These are phyloP conservation scores for Trametes versicolor DNA, from an alignment of 1,284 basidiomycete genomes.

Conservation along the genomic window DNA sequence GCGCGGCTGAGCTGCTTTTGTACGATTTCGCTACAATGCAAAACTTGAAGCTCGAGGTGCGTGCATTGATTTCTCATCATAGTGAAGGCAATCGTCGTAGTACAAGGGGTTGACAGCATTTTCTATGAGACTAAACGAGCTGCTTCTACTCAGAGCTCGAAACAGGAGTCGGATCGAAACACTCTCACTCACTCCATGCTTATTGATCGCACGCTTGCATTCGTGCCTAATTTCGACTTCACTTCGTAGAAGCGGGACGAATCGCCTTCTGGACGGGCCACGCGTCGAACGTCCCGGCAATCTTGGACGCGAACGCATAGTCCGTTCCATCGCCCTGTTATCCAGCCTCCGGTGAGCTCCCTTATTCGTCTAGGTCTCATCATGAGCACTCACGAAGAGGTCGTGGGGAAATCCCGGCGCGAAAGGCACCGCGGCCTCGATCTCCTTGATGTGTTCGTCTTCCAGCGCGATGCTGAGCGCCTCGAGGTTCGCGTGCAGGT, in stretches of 20 bases:
- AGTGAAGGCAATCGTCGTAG: no score
- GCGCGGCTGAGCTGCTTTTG: no score
- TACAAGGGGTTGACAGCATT: no score
- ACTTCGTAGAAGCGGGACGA: not conserved
- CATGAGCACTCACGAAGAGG: slow-evolving; percentile 47
- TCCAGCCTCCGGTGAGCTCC: no score
- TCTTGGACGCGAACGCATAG: not conserved
- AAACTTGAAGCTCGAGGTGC: no score
- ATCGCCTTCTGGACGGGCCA: slow-evolving; percentile 2
- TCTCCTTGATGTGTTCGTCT: slow-evolving; percentile 50
- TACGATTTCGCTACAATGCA: no score
- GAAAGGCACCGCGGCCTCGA: slow-evolving; percentile 52
- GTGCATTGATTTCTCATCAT: no score
- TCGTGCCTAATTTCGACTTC: not conserved
- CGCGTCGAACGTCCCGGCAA: not conserved
- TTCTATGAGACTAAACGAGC: no score
- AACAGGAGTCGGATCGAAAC: no score
- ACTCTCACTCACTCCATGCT: no score
- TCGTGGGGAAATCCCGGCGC: slow-evolving; percentile 52
- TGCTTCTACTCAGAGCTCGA: no score
- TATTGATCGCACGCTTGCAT: not conserved
- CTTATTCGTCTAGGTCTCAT: no score
- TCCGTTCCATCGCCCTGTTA: not conserved
- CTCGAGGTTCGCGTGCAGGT: slow-evolving; percentile 56
- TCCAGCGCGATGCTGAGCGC: slow-evolving; percentile 54